These are phyloP conservation scores for Gastrolobium villosum DNA, from an alignment of 306 rosid species.

Conservation along the genomic window DNA sequence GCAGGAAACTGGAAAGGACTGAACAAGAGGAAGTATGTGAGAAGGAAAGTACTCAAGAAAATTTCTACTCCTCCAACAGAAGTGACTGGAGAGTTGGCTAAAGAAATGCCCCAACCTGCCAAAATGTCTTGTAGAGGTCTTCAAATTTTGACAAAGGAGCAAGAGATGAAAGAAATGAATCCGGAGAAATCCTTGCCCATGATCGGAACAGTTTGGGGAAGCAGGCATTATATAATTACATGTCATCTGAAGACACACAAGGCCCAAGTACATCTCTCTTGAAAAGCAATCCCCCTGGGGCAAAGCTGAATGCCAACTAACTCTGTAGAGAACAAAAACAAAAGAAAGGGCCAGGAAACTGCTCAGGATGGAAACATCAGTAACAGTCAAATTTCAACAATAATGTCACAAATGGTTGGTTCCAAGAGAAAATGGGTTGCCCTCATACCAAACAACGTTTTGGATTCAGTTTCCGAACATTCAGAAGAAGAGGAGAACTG, in stretches of 20 bases:
- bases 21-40: constrained; percentile 75
- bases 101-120: constrained; percentile 40
- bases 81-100: constrained; percentile 42
- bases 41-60: constrained; percentile 57
- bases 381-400: constrained; percentile 44
- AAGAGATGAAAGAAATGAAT: constrained; percentile 49
- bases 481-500: constrained; percentile 64
- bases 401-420: constrained; percentile 41
- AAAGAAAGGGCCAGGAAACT: constrained; percentile 43
- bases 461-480: constrained; percentile 58
- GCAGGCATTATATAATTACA: constrained; percentile 39
- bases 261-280: too few relatives aligned
- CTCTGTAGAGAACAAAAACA: constrained; percentile 36
- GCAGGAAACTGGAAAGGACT: too few relatives aligned
- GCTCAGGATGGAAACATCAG: constrained; percentile 52
- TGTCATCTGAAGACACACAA: constrained; percentile 43
- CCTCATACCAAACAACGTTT: constrained; percentile 47
- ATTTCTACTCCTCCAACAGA: constrained; percentile 50
- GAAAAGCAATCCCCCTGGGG: too few relatives aligned
- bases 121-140: constrained; percentile 62
- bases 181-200: constrained; percentile 43
- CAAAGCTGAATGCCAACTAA: constrained; percentile 43
- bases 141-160: constrained; percentile 52
- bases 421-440: constrained; percentile 52
- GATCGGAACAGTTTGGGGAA: constrained; percentile 45